These are phyloP conservation scores for Rhodotorula kratochvilovae DNA, from an alignment of 768 basidiomycete species.

Conservation along the genomic window DNA sequence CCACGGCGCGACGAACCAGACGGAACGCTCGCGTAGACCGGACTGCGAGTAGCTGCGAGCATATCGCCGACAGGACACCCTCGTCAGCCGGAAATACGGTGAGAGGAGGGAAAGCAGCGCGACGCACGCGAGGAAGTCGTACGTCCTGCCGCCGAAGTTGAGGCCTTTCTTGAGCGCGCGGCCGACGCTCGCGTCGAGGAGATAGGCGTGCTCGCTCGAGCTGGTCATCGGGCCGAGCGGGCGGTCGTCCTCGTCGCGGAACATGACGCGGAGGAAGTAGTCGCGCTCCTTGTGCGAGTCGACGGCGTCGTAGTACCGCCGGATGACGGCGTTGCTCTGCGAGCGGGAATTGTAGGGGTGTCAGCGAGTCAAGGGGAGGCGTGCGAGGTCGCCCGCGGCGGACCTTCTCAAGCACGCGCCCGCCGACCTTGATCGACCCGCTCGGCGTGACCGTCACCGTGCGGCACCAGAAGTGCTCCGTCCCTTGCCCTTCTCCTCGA, in stretches of 20 bases:
- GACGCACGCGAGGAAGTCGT: conserved; percentile 24
- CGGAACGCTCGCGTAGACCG: conserved; percentile 4
- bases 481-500: neutral
- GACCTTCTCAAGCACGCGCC: conserved; percentile 19
- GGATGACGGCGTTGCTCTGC: conserved; percentile 21
- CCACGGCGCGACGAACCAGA: conserved; percentile 20
- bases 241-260: conserved; percentile 24
- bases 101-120: neutral
- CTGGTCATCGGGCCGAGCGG: neutral
- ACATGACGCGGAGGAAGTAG: conserved; percentile 26
- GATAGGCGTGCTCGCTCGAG: neutral
- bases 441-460: conserved; percentile 17
- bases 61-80: too few species aligned
- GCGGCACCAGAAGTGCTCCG: conserved; percentile 5
- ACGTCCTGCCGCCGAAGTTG: conserved; percentile 12
- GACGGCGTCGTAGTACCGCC: conserved; percentile 8
- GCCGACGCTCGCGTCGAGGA: conserved; percentile 7
- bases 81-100: neutral
- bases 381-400: neutral
- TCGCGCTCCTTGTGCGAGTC: neutral
- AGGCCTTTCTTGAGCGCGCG: neutral
- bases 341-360: too few species aligned
- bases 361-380: neutral
- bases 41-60: conserved; percentile 26
- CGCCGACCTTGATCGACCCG: conserved; percentile 5